Percentiles rank a stretch among this genome's conserved stretches.
Evolutionary conservation across 345 rosid genomes (phyloP).

Genomic region (Clarkia xantiana): DNA sequence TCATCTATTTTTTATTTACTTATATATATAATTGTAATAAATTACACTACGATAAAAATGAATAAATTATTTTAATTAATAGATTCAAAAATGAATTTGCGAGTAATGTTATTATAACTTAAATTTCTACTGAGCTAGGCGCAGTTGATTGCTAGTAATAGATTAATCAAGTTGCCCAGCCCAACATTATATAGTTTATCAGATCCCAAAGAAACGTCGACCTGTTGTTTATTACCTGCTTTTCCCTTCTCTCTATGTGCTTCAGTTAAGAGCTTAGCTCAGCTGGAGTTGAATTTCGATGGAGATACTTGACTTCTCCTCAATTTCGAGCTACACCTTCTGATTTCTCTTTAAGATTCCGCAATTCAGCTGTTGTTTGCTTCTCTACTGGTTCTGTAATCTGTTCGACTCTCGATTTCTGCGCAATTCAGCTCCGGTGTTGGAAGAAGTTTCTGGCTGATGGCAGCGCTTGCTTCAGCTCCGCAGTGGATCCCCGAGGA

Average conservation of each 20-base stretch:
- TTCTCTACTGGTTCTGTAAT: background rate
- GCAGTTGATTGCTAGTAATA: too few relatives aligned
- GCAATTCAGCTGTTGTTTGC: background rate
- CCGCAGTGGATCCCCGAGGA: constrained; percentile 50
- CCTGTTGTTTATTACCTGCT: background rate
- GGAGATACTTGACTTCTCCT: background rate
- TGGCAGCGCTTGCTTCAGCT: constrained; percentile 23
- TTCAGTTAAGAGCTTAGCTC: constrained; percentile 2
- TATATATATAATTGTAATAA: too few relatives aligned
- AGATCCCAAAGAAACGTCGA: constrained; percentile 3
- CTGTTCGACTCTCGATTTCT: background rate
- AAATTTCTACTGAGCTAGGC: too few relatives aligned
- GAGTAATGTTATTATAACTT: too few relatives aligned
- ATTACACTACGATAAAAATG: too few relatives aligned
- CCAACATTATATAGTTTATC: too few relatives aligned
- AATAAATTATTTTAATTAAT: too few relatives aligned
- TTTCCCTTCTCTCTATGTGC: background rate
- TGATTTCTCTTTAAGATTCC: background rate
- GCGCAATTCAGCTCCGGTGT: constrained; percentile 1
- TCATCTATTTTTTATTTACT: too few relatives aligned
- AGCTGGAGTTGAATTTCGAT: constrained; percentile 1
- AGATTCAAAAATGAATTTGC: too few relatives aligned
- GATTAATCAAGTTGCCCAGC: too few relatives aligned
- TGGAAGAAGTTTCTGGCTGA: constrained; percentile 1
- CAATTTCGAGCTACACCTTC: background rate